Base-by-base conservation (phyloP, 441 rosid species). In the Viola pubescens region DNA sequence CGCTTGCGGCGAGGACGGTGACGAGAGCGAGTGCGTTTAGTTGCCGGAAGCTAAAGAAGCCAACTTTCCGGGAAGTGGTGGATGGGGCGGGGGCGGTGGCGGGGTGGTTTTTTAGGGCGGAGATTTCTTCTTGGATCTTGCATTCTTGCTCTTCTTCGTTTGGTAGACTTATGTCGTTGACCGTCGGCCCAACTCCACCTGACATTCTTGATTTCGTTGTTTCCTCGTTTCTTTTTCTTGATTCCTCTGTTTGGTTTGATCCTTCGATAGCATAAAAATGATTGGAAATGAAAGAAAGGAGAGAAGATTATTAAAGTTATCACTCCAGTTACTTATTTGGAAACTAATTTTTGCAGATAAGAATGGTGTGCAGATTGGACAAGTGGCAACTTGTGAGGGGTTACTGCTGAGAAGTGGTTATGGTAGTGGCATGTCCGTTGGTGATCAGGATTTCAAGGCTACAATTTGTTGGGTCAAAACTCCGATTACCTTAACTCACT, bases 141-240 rank as follows among this genome's bases (percentile, higher is more conserved):
- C 19, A 65, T 48, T 56, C 74, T 37, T 64, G 65, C 4, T 68
- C 59, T 45, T 67, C 67, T 40, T 81, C 87, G 37, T 72, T 60
- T 46, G 80, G 82, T 67, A 75, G 76, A 61, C 75, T 40, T 38
- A 77, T 78, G 73, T 88, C 88, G 48, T 59, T 65, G 74, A 64
- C 42, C 8, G 85, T 73, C 53, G 86, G 81, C 55, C 88, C 94
- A 41, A 82, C 86, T n/a, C 89, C 94, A 51, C 91, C 94, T 34
- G 94, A 88, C 96, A 90, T 90, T 14, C 48, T 63, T 64, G 1
- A 9, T 0, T 3, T 2, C 6, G 52, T 5, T 51, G 48, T 26
- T 48, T 42, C 11, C 14, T 14, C 38, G 5, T 4, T n/a, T 50
- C 37, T 41, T 42, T 11, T 48, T 6, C 3, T 43, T 6, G 45